These are phyloP conservation scores for Kewa caespitosa DNA, from an alignment of 179 eudicot genomes.

Conservation along the genomic window DNA sequence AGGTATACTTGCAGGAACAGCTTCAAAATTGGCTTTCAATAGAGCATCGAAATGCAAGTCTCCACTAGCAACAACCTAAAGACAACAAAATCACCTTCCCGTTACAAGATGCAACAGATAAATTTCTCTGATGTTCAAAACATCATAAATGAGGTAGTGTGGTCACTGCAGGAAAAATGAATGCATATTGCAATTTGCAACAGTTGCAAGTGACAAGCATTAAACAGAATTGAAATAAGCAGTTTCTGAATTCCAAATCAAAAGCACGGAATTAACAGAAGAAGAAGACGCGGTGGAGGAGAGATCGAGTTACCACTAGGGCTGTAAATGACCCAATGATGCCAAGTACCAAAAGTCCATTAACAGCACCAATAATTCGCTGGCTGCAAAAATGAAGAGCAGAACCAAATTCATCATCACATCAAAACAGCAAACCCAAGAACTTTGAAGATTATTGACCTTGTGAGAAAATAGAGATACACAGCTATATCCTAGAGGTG, in stretches of 20 bases:
- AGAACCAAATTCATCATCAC: conserved; percentile 7
- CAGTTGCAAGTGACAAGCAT: not conserved
- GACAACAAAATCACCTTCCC: conserved; percentile 10
- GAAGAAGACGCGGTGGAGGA: not conserved
- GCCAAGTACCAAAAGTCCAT: conserved; percentile 76
- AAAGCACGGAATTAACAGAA: not conserved
- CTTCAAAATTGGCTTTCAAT: conserved; percentile 73
- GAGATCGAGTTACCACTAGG: conserved; percentile 66
- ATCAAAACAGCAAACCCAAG: not conserved
- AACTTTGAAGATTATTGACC: not conserved
- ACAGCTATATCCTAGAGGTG: not conserved
- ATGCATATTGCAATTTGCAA: not conserved
- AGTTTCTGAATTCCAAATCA: not conserved
- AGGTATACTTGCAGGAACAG: conserved; percentile 85
- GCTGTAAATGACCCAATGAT: conserved; percentile 71
- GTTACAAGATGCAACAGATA: not conserved
- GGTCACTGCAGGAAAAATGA: not conserved
- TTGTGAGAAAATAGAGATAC: not conserved
- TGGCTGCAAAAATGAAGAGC: conserved; percentile 55
- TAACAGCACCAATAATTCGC: conserved; percentile 80
- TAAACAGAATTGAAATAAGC: not conserved
- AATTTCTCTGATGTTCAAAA: not conserved
- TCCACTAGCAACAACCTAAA: conserved; percentile 74
- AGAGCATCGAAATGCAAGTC: conserved; percentile 87
- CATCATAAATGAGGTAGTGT: not conserved